Evolutionary conservation across 495 filamentous ascomycete genomes (phyloP).

Genomic region (Beverwykella pulmonaria): DNA sequence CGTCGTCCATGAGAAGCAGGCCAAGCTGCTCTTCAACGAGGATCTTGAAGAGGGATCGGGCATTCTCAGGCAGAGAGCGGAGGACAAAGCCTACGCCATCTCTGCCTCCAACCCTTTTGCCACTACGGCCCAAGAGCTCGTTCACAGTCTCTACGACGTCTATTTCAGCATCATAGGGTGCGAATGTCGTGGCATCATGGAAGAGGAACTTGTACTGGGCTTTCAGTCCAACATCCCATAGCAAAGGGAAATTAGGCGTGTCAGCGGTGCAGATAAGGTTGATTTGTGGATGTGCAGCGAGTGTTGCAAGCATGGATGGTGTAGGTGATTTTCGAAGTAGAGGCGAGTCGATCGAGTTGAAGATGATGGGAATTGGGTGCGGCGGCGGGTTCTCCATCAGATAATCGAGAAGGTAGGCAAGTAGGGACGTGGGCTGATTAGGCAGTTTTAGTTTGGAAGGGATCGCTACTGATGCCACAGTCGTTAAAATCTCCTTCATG

Average conservation of each 20-base stretch:
- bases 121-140: constrained; percentile 78
- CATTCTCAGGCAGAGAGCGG: constrained; percentile 87
- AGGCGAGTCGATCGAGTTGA: constrained; percentile 83
- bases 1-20: constrained; percentile 38
- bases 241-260: constrained; percentile 79
- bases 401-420: constrained; percentile 63
- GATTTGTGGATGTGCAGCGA: constrained; percentile 74
- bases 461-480: constrained; percentile 67
- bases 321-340: constrained; percentile 69
- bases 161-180: constrained; percentile 67
- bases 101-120: constrained; percentile 80
- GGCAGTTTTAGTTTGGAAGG: constrained; percentile 62
- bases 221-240: constrained; percentile 84
- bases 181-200: constrained; percentile 92
- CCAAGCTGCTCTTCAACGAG: constrained; percentile 82
- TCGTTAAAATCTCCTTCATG: constrained; percentile 76
- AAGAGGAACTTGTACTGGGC: constrained; percentile 82
- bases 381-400: constrained; percentile 54
- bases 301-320: constrained; percentile 73
- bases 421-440: constrained; percentile 64
- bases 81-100: constrained; percentile 93
- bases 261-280: constrained; percentile 79
- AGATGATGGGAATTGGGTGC: constrained; percentile 64
- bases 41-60: constrained; percentile 79
- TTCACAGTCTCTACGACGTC: constrained; percentile 87